Percentiles rank a stretch among this genome's conserved stretches.
Conservation (phyloP, 345 rosid genomes). For the Eucalyptus virginea region DNA sequence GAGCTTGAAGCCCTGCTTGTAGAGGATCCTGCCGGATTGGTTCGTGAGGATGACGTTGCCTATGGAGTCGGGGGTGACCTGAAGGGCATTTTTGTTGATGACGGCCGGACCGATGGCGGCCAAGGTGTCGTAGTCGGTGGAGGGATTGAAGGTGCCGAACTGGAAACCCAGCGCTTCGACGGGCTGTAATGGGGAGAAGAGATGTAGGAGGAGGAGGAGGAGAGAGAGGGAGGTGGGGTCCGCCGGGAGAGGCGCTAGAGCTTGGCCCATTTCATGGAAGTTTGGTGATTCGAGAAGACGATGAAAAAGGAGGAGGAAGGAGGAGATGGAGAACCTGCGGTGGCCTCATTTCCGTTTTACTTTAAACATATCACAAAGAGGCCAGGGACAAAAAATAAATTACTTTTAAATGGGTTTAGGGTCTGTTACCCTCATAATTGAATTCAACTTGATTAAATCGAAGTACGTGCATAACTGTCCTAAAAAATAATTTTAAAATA, state of each 20-base stretch:
- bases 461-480: too few species aligned
- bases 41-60: background rate
- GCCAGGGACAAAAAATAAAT: background rate
- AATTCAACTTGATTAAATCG: too few species aligned
- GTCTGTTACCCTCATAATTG: background rate
- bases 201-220: background rate
- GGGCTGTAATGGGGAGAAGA: background rate
- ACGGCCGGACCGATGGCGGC: background rate
- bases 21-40: slow-evolving; percentile 15
- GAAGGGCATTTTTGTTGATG: slow-evolving; percentile 14
- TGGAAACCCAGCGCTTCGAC: background rate
- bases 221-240: background rate
- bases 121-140: background rate
- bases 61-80: slow-evolving; percentile 25
- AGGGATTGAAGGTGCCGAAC: slow-evolving; percentile 7
- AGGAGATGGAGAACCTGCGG: background rate
- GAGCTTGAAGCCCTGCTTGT: slow-evolving; percentile 1
- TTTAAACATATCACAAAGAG: background rate
- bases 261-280: background rate
- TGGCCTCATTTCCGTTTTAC: background rate
- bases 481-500: background rate
- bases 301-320: background rate
- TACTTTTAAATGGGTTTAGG: background rate
- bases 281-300: background rate
- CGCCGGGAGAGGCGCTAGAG: background rate